These are phyloP conservation scores for Suaeda aralocaspica DNA, from an alignment of 148 eudicot species.

Conservation along the genomic window DNA sequence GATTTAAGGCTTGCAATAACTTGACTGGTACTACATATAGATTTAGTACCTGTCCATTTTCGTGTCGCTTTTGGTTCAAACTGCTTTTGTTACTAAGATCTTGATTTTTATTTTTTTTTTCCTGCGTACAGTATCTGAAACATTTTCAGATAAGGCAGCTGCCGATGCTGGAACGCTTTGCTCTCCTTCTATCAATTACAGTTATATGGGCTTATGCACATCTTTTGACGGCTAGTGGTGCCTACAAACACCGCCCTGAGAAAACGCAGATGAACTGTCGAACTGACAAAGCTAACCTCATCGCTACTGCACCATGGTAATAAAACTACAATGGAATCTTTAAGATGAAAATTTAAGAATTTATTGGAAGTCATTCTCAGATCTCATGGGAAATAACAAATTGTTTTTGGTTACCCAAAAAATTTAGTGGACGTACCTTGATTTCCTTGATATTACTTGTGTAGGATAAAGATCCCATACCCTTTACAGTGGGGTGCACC, in stretches of 20 bases:
- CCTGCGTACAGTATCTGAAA: slow-evolving; percentile 66
- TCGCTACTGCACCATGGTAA: slow-evolving; percentile 93
- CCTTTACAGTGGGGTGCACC: slow-evolving; percentile 99
- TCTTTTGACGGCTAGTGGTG: slow-evolving; percentile 92
- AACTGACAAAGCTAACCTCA: slow-evolving; percentile 85
- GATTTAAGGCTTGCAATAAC: neutral
- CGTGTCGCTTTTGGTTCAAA: neutral
- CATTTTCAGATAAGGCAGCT: slow-evolving; percentile 70
- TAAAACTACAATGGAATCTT: no score
- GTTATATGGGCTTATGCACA: slow-evolving; percentile 98
- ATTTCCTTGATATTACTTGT: slow-evolving; percentile 4
- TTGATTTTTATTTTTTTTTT: neutral
- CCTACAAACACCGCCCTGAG: slow-evolving; percentile 83
- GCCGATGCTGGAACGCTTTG: slow-evolving; percentile 88
- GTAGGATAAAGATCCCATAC: slow-evolving; percentile 93
- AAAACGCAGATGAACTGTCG: slow-evolving; percentile 70
- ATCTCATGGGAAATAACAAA: neutral
- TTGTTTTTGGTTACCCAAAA: no score
- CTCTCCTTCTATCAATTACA: slow-evolving; percentile 63
- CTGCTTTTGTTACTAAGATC: neutral
- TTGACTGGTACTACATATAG: no score
- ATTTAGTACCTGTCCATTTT: neutral
- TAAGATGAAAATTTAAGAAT: no score
- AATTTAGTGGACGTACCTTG: no score
- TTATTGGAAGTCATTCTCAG: no score